Evolutionary conservation across 192 early-diverging fungal genomes (phyloP).

Genomic region (Entomortierella lignicola): DNA sequence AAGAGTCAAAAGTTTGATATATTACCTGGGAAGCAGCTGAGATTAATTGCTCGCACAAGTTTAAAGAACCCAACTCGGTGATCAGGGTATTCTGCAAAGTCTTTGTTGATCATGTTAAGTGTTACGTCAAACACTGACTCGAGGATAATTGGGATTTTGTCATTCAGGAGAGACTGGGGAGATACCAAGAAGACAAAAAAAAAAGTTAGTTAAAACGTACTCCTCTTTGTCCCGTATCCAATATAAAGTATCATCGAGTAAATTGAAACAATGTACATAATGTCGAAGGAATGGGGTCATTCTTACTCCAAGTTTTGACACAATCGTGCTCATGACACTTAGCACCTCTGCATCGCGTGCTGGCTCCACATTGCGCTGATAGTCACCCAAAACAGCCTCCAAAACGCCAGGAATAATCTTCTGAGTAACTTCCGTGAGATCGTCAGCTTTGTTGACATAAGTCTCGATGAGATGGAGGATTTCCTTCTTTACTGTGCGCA

Average conservation of each 20-base stretch:
- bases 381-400: constrained; percentile 91
- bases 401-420: constrained; percentile 93
- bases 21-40: constrained; percentile 89
- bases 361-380: constrained; percentile 85
- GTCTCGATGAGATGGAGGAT: constrained; percentile 92
- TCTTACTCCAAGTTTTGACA: constrained; percentile 79
- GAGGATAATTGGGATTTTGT: constrained; percentile 87
- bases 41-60: constrained; percentile 91
- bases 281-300: constrained; percentile 46
- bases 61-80: constrained; percentile 96
- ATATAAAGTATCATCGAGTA: not conserved
- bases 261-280: constrained; percentile 11
- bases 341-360: constrained; percentile 97
- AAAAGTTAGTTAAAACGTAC: not conserved
- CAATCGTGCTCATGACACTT: constrained; percentile 90
- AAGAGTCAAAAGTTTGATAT: too few species aligned
- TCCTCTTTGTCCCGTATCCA: not conserved
- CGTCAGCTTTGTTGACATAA: constrained; percentile 90
- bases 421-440: constrained; percentile 79
- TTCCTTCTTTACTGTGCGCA: constrained; percentile 98
- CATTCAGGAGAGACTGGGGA: constrained; percentile 75
- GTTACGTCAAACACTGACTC: constrained; percentile 97
- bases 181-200: not conserved
- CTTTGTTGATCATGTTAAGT: constrained; percentile 99
- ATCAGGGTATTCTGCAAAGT: constrained; percentile 98